Base-by-base conservation (phyloP, 2,329 filamentous ascomycete species). In the Periglandula ipomoeae region DNA sequence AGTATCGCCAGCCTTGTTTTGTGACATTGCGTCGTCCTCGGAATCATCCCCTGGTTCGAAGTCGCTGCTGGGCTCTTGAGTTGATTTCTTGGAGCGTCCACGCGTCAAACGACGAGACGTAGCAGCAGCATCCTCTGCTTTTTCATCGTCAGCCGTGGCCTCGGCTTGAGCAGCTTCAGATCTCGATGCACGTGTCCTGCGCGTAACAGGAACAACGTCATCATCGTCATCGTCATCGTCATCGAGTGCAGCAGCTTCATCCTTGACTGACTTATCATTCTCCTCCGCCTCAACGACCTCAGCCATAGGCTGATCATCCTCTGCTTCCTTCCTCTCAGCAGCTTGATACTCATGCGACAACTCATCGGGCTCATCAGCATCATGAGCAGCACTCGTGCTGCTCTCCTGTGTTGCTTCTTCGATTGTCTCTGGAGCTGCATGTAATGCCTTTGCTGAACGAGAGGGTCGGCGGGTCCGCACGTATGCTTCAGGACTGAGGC, bases 21-120 rank as follows among this genome's bases (percentile, higher is more conserved):
- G 70, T 1, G 72, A 75, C 24, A 65, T 68, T 10, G 71, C 73
- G 8, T 73, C 76, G 22, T 79, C 78, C 5, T 73, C 78, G 0
- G 76, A 80, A 47, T 80, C 78, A 22, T 80, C 75, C 13, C 70
- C 75, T 17, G 78, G 78, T 48, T 82, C 78, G 56, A 81, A 82
- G 54, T 82, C 78, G 55, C 78, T 81, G 46, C 77, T 81, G 5
- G 71, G 73, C 50, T 81, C 78, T 49, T 76, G 71, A 2, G 67
- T 58, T 6, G 71, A 72, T 53, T 70, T 70, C 38, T 70, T 72
- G 45, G 62, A 56, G 10, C 66, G 67, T 48, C 69, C 72, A 47
- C 69, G 72, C 11, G 68, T 79, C 41, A 78, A 61, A 5, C 76
- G 74, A 22, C 74, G 68, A 22, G 67, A 60, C 38, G 58, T 53